These are phyloP conservation scores for Arthrobotrys pseudoclavata DNA, from an alignment of 2,329 filamentous ascomycete genomes.

Conservation along the genomic window DNA sequence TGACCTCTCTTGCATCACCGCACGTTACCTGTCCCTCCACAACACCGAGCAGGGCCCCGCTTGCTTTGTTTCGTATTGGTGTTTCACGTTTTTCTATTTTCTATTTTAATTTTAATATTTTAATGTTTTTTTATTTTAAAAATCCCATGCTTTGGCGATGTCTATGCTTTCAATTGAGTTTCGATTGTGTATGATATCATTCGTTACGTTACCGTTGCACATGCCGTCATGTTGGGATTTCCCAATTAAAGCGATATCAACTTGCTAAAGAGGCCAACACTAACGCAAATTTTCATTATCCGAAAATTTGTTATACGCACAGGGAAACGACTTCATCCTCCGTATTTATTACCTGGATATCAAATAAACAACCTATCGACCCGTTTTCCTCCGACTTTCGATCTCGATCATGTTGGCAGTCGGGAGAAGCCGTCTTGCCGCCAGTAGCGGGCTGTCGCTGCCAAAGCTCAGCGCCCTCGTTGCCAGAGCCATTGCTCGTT, in stretches of 20 bases:
- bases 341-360: not conserved
- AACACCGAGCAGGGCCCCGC: conserved; percentile 11
- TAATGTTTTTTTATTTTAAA: not conserved
- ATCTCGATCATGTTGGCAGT: conserved; percentile 50
- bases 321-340: conserved; percentile 9
- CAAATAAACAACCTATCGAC: conserved; percentile 13
- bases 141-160: not conserved
- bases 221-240: conserved; percentile 21
- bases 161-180: conserved; percentile 41
- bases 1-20: conserved; percentile 29
- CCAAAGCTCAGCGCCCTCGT: conserved; percentile 53
- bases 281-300: conserved; percentile 59
- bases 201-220: conserved; percentile 6
- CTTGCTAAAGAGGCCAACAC: conserved; percentile 38
- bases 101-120: too few species aligned
- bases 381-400: not conserved
- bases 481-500: conserved; percentile 52
- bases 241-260: conserved; percentile 34
- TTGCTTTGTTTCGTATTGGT: not conserved
- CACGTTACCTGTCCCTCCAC: conserved; percentile 4
- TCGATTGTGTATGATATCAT: conserved; percentile 28
- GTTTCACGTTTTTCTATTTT: not conserved
- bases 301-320: conserved; percentile 41
- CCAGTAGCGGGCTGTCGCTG: conserved; percentile 45
- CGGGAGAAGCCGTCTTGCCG: conserved; percentile 54